These are phyloP conservation scores for Pyrus bretschneideri DNA, from an alignment of 306 rosid species.

Conservation along the genomic window DNA sequence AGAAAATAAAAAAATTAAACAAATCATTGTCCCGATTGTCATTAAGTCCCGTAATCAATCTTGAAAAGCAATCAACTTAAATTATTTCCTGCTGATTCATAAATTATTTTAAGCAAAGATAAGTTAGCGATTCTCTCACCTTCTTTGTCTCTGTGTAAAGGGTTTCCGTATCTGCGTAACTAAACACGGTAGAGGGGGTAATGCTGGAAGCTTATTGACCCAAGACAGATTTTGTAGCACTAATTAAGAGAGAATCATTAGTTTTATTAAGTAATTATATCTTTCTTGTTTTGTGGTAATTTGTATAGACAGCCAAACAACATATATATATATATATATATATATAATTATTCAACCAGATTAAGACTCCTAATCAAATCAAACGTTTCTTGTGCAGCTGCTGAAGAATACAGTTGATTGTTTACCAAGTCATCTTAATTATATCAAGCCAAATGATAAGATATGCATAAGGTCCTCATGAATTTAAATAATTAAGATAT, in stretches of 20 bases:
- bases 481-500: background rate
- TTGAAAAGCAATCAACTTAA: background rate
- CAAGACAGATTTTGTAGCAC: background rate
- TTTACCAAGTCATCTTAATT: background rate
- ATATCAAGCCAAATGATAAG: background rate
- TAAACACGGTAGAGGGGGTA: background rate
- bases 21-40: no score
- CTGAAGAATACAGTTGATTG: background rate
- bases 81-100: background rate
- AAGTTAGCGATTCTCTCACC: background rate
- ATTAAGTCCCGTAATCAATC: no score
- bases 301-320: background rate
- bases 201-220: conserved; percentile 1
- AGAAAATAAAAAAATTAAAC: no score
- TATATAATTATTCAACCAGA: no score
- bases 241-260: background rate
- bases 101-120: background rate
- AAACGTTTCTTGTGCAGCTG: conserved; percentile 3
- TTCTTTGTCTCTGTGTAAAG: background rate
- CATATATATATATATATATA: background rate
- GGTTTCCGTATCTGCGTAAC: background rate
- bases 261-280: background rate
- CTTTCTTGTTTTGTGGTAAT: background rate
- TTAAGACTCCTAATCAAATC: background rate
- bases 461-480: background rate